These are phyloP conservation scores for Talaromyces sp. DNA, from an alignment of 2,329 filamentous ascomycete species.

Conservation along the genomic window DNA sequence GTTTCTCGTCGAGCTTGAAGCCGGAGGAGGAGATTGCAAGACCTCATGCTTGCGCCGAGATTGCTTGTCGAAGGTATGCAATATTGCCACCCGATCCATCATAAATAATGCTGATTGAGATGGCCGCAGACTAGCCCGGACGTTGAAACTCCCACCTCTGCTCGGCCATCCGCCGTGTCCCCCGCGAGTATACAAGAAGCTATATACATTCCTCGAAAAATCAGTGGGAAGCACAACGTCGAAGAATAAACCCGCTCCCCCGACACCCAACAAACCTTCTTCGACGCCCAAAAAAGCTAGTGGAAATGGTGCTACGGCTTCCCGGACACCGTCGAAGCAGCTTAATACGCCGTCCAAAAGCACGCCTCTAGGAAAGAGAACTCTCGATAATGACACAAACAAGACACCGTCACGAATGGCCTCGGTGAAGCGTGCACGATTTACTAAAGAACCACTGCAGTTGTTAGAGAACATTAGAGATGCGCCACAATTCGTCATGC, in stretches of 20 bases:
- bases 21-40: conserved; percentile 85
- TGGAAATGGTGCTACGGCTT: not conserved
- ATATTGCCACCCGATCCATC: not conserved
- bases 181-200: conserved; percentile 75
- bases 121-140: conserved; percentile 63
- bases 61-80: conserved; percentile 77
- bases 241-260: conserved; percentile 16
- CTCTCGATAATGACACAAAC: conserved; percentile 33
- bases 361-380: conserved; percentile 26
- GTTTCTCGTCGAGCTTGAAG: conserved; percentile 72
- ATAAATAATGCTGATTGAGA: not conserved
- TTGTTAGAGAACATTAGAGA: conserved; percentile 34
- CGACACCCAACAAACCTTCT: conserved; percentile 14
- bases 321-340: conserved; percentile 19
- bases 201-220: conserved; percentile 76
- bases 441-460: conserved; percentile 19
- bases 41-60: conserved; percentile 77
- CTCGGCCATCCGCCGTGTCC: conserved; percentile 73
- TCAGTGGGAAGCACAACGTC: conserved; percentile 50
- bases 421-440: conserved; percentile 22
- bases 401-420: conserved; percentile 40
- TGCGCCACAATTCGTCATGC: conserved; percentile 65
- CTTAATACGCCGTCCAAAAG: conserved; percentile 29
- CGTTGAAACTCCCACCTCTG: conserved; percentile 72
- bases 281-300: conserved; percentile 11